Base-by-base conservation (phyloP, 441 rosid genomes). In the Erodium trifolium region DNA sequence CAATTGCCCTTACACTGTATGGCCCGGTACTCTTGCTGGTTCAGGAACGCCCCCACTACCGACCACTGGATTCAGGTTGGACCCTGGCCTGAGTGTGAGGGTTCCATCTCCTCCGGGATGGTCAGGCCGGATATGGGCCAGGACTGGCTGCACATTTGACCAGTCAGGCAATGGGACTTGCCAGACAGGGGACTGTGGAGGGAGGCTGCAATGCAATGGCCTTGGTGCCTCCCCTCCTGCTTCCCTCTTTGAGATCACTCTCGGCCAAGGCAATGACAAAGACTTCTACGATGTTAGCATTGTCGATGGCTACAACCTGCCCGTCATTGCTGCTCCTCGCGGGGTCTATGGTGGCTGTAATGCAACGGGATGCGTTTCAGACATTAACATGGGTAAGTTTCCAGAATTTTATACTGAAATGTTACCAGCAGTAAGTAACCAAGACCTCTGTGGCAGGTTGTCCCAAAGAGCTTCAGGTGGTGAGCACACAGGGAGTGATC, bases 381-480 rank as follows among this genome's bases (percentile, higher is more conserved):
- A 88, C 60, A 69, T 88, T 67, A 88, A 88, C 66, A 77, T 77
- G 71, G 92, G 90, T 84, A 79, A 76, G 70, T 53, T 27, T 53
- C 11, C 6, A 41, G 47, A 6, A 23, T 23, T 23, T 23, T 2
- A 23, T 23, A 23, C 27, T 23, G 2, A 0, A 23, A 23, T 23
- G 27, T 2, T 23, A 0, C 27, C 27, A 0, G 27, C 27, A 23
- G 27, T 23, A 23, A 23, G 27, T 23, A 23, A 23, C 27, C 27
- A 23, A 23, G 27, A 23, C 27, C 27, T 23, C 17, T 10, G 2
- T 8, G 68, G 68, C 79, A 85, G 93, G 87, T 66, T 91, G 97
- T 73, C 94, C 97, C 1, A 89, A 84, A 76, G 98, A 93, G 78
- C 97, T 93, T 72, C 93, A 88, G 51, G 89, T 86, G 72, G 75